Evolutionary conservation across 495 filamentous ascomycete species (phyloP), one percentile per base, ranked within the genome.

Genomic region (Aspergillus ostianus): DNA sequence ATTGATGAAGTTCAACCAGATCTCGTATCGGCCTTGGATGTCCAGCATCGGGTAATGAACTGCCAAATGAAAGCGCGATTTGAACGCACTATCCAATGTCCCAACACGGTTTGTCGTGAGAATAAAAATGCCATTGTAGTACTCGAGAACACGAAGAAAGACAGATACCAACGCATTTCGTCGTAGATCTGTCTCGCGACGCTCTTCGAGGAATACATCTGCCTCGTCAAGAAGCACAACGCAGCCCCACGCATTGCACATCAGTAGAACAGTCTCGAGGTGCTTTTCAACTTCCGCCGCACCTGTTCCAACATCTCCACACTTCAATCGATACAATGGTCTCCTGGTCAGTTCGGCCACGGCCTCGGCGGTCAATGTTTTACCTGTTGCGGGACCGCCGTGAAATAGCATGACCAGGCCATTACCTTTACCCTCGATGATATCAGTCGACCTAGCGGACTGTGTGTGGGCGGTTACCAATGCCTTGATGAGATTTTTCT

Each of bases 131-230:
- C 70, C 70, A 1, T 74, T 58, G 57, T 86, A 88, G 63, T 84
- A 87, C 54, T 87, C 85, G 0, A 87, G 70, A 0, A 74, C 71
- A 2, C 85, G 73, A 0, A 87, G 70, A 60, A 87, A 87, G 5
- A 85, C 76, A 47, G 64, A 61, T 0, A 85, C 80, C 0, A 85
- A 62, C 10, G 70, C 76, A 48, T 87, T 86, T 3, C 81, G 70
- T 7, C 75, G 23, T 0, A 84, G 47, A 46, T 85, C 77, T 10
- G 47, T 51, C 20, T 66, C 59, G 0, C 47, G 62, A 12, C 84
- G 71, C 57, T 77, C 64, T n/a, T 77, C 72, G 0, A 87, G 70
- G 57, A 85, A 87, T 0, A 86, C 73, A 51, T 85, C 83, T 0
- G 79, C 81, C 67, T 87, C 80, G 57, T 85, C 82, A 0, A 85